phyloP scores from a whole-genome alignment of 2,329 filamentous ascomycete genomes.

The Aspergillus sp. region DNA sequence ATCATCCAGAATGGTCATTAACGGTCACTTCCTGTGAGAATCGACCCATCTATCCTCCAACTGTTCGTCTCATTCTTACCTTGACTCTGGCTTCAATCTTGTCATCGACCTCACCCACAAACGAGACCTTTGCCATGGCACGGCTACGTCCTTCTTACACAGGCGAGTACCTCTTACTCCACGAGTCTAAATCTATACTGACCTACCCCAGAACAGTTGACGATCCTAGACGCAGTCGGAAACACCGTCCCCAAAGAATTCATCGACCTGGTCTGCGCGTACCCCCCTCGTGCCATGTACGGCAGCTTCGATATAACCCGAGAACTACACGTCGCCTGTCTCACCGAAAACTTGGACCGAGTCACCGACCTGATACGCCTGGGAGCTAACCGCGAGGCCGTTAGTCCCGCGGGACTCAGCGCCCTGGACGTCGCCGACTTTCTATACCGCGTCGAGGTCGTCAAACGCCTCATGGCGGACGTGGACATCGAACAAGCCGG shows the following conservation, averaged over 20 bases:
- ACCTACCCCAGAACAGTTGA: background rate
- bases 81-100: no score
- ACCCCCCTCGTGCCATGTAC: background rate
- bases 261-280: background rate
- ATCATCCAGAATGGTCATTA: no score
- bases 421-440: conserved; percentile 14
- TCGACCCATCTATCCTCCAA: no score
- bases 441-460: conserved; percentile 5
- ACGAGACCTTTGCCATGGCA: no score
- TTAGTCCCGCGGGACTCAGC: conserved; percentile 4
- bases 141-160: background rate
- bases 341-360: conserved; percentile 3
- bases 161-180: background rate
- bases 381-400: conserved; percentile 11
- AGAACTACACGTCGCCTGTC: conserved; percentile 10
- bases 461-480: conserved; percentile 9
- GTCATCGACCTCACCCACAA: no score
- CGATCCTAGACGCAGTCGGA: background rate
- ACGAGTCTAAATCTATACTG: background rate
- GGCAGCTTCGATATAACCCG: background rate
- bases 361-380: conserved; percentile 7
- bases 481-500: conserved; percentile 7
- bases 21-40: no score
- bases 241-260: background rate
- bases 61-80: no score